phyloP scores from a whole-genome alignment of 1,139 yeast species.

The Magnusiomyces ingens region DNA sequence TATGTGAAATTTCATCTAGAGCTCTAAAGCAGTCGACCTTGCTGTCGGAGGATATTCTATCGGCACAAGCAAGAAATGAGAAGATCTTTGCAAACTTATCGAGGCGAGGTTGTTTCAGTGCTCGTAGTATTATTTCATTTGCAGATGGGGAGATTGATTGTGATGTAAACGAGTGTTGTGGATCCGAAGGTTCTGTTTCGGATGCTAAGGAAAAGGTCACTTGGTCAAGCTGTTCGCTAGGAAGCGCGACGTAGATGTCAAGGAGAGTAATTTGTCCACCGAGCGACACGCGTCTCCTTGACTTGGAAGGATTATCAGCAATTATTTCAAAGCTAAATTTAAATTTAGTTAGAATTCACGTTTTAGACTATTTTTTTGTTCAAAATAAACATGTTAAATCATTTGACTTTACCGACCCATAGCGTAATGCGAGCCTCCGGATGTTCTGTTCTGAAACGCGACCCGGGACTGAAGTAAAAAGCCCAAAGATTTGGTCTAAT shows the following conservation, averaged over 20 bases:
- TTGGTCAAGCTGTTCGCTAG: conserved; percentile 17
- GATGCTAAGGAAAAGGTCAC: conserved; percentile 29
- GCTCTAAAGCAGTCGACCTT: conserved; percentile 31
- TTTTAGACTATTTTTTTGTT: conserved; percentile 1
- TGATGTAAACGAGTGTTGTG: conserved; percentile 26
- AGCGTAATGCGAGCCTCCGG: conserved; percentile 25
- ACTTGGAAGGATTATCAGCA: conserved; percentile 25
- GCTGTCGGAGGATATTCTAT: conserved; percentile 28
- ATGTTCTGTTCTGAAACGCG: conserved; percentile 31
- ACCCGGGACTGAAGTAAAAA: conserved; percentile 29
- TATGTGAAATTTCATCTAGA: conserved; percentile 29
- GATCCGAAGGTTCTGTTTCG: conserved; percentile 22
- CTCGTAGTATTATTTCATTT: conserved; percentile 23
- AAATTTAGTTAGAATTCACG: not conserved
- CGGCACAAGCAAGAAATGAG: conserved; percentile 29
- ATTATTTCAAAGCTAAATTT: conserved; percentile 29
- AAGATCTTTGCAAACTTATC: conserved; percentile 29
- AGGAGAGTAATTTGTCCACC: conserved; percentile 34
- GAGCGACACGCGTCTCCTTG: conserved; percentile 29
- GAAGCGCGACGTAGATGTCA: conserved; percentile 17
- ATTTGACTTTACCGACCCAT: conserved; percentile 17
- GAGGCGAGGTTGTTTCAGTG: conserved; percentile 28
- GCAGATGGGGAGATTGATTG: conserved; percentile 23
- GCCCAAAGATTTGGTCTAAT: conserved; percentile 25
- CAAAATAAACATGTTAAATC: not conserved